These are phyloP conservation scores for Lagenidium giganteum DNA, from an alignment of 352 stramenopile genomes.

Conservation along the genomic window DNA sequence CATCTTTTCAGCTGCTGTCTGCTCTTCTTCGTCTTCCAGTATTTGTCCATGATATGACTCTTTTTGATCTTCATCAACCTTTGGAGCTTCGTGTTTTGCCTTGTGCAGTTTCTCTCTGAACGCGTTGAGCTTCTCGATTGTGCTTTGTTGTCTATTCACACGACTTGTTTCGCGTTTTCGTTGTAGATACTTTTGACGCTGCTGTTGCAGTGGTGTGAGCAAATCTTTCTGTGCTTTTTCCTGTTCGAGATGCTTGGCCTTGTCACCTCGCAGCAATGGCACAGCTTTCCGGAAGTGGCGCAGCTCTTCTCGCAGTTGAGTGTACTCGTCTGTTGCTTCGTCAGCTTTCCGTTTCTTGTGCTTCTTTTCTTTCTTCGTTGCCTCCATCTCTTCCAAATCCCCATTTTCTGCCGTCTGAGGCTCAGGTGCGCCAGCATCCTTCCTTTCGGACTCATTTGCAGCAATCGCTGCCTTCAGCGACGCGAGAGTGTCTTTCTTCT, in stretches of 20 bases:
- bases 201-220: constrained; percentile 70
- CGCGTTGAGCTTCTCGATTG: constrained; percentile 56
- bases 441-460: constrained; percentile 20
- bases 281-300: constrained; percentile 54
- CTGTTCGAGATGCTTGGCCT: constrained; percentile 49
- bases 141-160: constrained; percentile 54
- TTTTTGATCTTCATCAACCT: constrained; percentile 3
- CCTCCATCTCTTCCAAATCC: constrained; percentile 4
- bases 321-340: constrained; percentile 56
- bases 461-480: constrained; percentile 43
- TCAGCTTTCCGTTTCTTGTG: constrained; percentile 18
- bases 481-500: constrained; percentile 29
- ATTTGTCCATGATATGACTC: constrained; percentile 67
- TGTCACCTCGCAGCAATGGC: constrained; percentile 43
- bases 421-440: constrained; percentile 1
- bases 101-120: constrained; percentile 51
- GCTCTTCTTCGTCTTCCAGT: constrained; percentile 34
- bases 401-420: background rate
- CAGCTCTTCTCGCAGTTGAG: constrained; percentile 58
- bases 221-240: constrained; percentile 59
- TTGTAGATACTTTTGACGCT: constrained; percentile 66
- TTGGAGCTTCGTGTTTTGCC: constrained; percentile 13
- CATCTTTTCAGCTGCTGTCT: no score
- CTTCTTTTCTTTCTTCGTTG: constrained; percentile 13
- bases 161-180: constrained; percentile 51